Evolutionary conservation across 2,329 filamentous ascomycete species (phyloP).

Genomic region (Cercospora citrullina): DNA sequence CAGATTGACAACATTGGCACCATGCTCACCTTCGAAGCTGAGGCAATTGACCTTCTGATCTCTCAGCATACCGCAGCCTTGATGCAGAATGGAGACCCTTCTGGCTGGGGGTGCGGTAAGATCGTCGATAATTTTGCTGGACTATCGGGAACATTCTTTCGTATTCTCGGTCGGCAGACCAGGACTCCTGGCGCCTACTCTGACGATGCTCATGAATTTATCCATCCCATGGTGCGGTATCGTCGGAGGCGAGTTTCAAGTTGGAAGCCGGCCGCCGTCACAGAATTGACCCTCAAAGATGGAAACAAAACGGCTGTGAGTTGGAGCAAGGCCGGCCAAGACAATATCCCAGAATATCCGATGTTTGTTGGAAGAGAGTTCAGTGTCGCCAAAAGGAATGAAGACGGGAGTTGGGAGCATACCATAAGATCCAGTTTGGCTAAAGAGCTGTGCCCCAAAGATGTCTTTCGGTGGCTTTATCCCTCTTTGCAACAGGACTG

Average conservation of each 20-base stretch:
- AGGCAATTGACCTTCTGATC: conserved; percentile 13
- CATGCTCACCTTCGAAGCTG: conserved; percentile 22
- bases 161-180: conserved; percentile 10
- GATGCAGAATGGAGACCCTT: conserved; percentile 7
- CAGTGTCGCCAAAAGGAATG: not conserved
- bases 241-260: conserved; percentile 4
- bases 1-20: conserved; percentile 21
- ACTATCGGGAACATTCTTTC: conserved; percentile 17
- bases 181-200: conserved; percentile 18
- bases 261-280: conserved; percentile 16
- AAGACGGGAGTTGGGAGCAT: not conserved
- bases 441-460: not conserved
- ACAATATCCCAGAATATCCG: not conserved
- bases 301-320: not conserved
- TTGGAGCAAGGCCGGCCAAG: not conserved
- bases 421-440: not conserved
- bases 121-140: conserved; percentile 24
- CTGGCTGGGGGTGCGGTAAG: conserved; percentile 22
- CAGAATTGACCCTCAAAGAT: not conserved
- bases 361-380: not conserved
- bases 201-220: conserved; percentile 9
- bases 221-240: conserved; percentile 21
- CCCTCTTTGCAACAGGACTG: not conserved
- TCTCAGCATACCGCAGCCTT: conserved; percentile 15
- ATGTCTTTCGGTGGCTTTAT: not conserved